Evolutionary conservation across 345 rosid genomes (phyloP), one percentile per base, ranked within the genome.

Genomic region (Clausena lansium): DNA sequence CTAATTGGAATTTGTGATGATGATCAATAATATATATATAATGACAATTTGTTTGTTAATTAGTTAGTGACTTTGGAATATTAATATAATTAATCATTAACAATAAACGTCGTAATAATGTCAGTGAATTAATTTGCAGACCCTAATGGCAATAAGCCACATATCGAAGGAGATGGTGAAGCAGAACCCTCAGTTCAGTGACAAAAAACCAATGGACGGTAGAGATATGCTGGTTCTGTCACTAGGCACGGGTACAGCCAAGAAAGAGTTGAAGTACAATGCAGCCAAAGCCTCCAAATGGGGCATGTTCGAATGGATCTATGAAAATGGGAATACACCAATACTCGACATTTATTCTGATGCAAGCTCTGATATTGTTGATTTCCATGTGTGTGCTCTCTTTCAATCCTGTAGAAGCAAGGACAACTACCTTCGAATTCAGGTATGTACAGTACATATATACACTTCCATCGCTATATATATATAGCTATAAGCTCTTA

Each of bases 221-320:
- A 61, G 66, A 28, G 17, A 71, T 22, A 50, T 81, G 78, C 77
- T 74, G 41, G 77, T 80, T 35, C 39, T 78, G 7, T 80, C 86
- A 15, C 57, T 70, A 4, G 79, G 86, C 22, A 80, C 82, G 0
- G 86, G 86, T 14, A 4, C 36, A 20, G 61, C 83, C 38, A 81
- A 83, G 67, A 9, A 65, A 33, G 82, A 77, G 67, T 32, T 24
- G 7, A 83, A 67, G 69, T 83, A 80, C 3, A 54, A 15, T 39
- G 86, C 84, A 15, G 52, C 75, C 39, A 13, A 22, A 33, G 75
- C 86, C 24, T 59, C 84, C 24, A 60, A 22, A 1, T 83, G 84
- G 81, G 79, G 84, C n/a, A 10, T 74, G 24, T 4, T 75, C 22
- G 14, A 27, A 36, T 83, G 86, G 84, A 32, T 81, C 28, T 68